These are phyloP conservation scores for Kickxella alabastrina DNA, from an alignment of 192 early-diverging fungal genomes.

Conservation along the genomic window DNA sequence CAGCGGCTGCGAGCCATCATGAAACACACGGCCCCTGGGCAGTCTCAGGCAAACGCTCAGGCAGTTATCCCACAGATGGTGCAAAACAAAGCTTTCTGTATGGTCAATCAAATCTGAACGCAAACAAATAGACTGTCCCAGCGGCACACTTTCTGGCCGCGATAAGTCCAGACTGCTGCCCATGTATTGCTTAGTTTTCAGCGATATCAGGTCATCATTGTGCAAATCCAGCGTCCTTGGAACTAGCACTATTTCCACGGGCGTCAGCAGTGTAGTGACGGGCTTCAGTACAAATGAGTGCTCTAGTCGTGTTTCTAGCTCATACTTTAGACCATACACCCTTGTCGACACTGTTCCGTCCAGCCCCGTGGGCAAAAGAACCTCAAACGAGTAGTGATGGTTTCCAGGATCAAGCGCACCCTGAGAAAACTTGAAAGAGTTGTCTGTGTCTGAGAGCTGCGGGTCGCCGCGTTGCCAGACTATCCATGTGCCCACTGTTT, in stretches of 20 bases:
- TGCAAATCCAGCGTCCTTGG: slow-evolving; percentile 37
- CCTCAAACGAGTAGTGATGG: slow-evolving; percentile 41
- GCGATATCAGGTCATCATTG: slow-evolving; percentile 37
- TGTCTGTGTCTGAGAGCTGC: neutral
- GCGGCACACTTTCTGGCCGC: slow-evolving; percentile 12
- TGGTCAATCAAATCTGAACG: slow-evolving; percentile 20
- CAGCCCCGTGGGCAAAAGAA: slow-evolving; percentile 24
- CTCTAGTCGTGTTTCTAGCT: slow-evolving; percentile 33
- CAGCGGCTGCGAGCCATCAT: slow-evolving; percentile 8
- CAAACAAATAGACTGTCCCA: slow-evolving; percentile 26
- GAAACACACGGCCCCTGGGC: slow-evolving; percentile 23
- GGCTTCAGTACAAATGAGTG: slow-evolving; percentile 43
- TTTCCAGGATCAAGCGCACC: slow-evolving; percentile 24
- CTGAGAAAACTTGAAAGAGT: neutral
- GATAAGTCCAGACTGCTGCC: neutral
- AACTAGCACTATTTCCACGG: slow-evolving; percentile 28
- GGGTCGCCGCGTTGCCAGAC: slow-evolving; percentile 15
- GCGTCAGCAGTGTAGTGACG: slow-evolving; percentile 5
- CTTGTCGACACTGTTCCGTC: slow-evolving; percentile 20
- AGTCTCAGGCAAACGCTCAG: slow-evolving; percentile 22
- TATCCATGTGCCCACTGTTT: slow-evolving; percentile 21
- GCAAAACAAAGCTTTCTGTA: slow-evolving; percentile 20
- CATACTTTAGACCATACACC: slow-evolving; percentile 28
- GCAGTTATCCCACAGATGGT: slow-evolving; percentile 32
- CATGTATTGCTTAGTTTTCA: neutral